These are phyloP conservation scores for Tricholoma hemisulphureum DNA, from an alignment of 768 basidiomycete genomes.

Conservation along the genomic window DNA sequence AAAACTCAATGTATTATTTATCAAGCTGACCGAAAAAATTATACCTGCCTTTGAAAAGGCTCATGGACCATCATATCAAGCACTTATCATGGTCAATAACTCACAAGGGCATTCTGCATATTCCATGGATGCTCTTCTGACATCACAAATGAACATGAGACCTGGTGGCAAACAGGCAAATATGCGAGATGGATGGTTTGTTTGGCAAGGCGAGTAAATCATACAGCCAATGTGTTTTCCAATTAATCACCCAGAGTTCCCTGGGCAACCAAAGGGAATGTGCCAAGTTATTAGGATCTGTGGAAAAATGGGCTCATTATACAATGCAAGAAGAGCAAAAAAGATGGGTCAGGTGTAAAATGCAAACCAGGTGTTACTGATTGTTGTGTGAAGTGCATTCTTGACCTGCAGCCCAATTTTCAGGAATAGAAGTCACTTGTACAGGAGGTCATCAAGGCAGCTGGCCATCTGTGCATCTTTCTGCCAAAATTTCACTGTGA, in stretches of 20 bases:
- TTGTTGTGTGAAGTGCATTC: background rate
- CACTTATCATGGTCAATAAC: background rate
- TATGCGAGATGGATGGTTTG: conserved; percentile 5
- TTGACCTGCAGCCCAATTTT: background rate
- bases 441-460: too few species aligned
- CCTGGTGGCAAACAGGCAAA: too few species aligned
- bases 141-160: conserved; percentile 3
- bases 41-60: conserved; percentile 4
- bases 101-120: conserved; percentile 6
- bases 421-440: too few species aligned
- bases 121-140: conserved; percentile 4
- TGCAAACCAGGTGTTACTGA: background rate
- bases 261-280: background rate
- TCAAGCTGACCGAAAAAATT: conserved; percentile 1
- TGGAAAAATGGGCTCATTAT: background rate
- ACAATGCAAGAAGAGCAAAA: background rate
- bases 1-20: background rate
- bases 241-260: background rate
- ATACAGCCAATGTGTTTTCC: conserved; percentile 1
- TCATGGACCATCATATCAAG: conserved; percentile 1
- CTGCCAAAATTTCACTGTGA: too few species aligned
- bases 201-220: background rate
- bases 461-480: too few species aligned
- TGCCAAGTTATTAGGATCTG: background rate
- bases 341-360: background rate